Evolutionary conservation across 1,284 basidiomycete genomes (phyloP), one percentile per base, ranked within the genome.

Genomic region (Ganoderma lucidum): DNA sequence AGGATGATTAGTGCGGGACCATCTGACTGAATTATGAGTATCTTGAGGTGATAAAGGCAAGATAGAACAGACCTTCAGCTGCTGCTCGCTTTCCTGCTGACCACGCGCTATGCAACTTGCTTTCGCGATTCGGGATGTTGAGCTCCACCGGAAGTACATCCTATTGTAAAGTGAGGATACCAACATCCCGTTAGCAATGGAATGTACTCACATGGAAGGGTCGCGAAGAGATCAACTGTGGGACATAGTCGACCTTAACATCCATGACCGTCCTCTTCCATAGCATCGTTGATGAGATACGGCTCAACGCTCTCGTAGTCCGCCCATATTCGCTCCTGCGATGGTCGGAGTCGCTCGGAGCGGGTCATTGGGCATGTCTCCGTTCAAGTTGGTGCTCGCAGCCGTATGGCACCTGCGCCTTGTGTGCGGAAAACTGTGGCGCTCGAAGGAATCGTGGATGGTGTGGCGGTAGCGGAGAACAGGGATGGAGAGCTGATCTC

Each of bases 1-100:
- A 96, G 86, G 15, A 97, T 85, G 60, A 97, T 85, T 51, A 96
- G 81, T 0, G 94, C 93, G 0, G 94, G 90, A 0, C 94, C 93
- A 77, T 96, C 96, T 92, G 23, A 75, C 28, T 23, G 6, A 6
- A 28, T 64, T n/a, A 58, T 51, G 41, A 63, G 48, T 19, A 14
- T 42, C 48, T 9, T 23, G 12, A 39, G 39, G 32, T 12, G 3
- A 14, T 35, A 5, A 59, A 1, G 69, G 72, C n/a, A 75, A 68
- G 19, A 64, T 30, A n/a, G 66, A 60, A 59, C 63, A 65, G 58
- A 91, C 89, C 87, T 88, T 96, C 90, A 9, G 82, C 78, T 3
- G 91, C 87, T 12, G 93, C 90, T 23, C 85, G 85, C 58, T 84
- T 81, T 30, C 83, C 81, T 44, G 81, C 75, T 41, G 81, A 81